Evolutionary conservation across 2,329 filamentous ascomycete species (phyloP).

Genomic region (Calonectria crousiana): DNA sequence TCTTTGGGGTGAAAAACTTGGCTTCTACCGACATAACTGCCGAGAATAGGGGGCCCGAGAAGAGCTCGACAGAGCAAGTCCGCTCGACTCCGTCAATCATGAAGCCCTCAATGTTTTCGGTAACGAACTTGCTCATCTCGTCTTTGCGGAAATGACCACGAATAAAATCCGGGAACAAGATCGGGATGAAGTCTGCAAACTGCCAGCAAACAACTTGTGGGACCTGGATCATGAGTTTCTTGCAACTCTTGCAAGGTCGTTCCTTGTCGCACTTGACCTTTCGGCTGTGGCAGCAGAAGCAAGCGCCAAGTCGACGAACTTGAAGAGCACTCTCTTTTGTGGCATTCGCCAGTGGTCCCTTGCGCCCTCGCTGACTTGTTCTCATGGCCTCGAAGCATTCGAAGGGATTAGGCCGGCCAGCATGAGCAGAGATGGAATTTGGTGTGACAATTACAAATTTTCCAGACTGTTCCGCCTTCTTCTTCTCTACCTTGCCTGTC

Average conservation of each 20-base stretch:
- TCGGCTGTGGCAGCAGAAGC: conserved; percentile 70
- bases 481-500: conserved; percentile 60
- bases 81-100: conserved; percentile 54
- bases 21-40: conserved; percentile 61
- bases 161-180: conserved; percentile 66
- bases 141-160: conserved; percentile 64
- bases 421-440: conserved; percentile 63
- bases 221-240: conserved; percentile 61
- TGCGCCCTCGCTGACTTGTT: conserved; percentile 66
- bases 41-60: conserved; percentile 59
- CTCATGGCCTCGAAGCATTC: conserved; percentile 68
- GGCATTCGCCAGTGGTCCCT: conserved; percentile 66
- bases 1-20: conserved; percentile 65
- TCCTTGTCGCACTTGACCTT: conserved; percentile 70
- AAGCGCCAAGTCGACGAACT: conserved; percentile 66
- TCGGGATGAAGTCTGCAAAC: conserved; percentile 66
- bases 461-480: conserved; percentile 54
- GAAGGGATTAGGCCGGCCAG: conserved; percentile 63
- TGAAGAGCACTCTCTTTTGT: conserved; percentile 67
- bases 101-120: conserved; percentile 62
- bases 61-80: conserved; percentile 60
- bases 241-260: conserved; percentile 68
- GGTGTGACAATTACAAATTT: conserved; percentile 70
- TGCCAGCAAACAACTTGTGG: conserved; percentile 71
- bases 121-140: conserved; percentile 61